Evolutionary conservation across 805 yeast genomes (phyloP).

Genomic region (Ogataea zsoltii): DNA sequence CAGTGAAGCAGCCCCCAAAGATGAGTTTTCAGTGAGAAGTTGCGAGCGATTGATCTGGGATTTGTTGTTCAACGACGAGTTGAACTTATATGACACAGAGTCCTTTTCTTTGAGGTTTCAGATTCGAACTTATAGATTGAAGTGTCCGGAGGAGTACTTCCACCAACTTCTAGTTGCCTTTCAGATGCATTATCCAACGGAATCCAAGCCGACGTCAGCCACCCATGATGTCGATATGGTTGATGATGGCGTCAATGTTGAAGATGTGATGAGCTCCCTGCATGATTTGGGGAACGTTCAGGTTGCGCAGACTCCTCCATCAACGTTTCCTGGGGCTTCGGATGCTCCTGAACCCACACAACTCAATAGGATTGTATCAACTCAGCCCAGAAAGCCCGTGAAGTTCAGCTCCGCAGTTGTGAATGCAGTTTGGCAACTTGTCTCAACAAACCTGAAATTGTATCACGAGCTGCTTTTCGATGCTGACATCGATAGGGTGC

Average conservation of each 20-base stretch:
- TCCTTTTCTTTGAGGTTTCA: slow-evolving; percentile 17
- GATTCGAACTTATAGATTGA: slow-evolving; percentile 16
- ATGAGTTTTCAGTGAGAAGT: slow-evolving; percentile 20
- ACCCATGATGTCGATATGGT: slow-evolving; percentile 22
- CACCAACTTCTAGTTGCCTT: slow-evolving; percentile 17
- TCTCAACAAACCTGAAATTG: slow-evolving; percentile 18
- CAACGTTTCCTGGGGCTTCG: slow-evolving; percentile 7
- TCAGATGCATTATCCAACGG: slow-evolving; percentile 6
- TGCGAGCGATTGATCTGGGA: slow-evolving; percentile 26
- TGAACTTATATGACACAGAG: slow-evolving; percentile 21
- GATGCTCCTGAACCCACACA: slow-evolving; percentile 5
- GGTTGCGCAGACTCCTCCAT: slow-evolving; percentile 22
- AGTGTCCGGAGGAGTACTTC: slow-evolving; percentile 20
- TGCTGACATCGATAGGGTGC: slow-evolving; percentile 9
- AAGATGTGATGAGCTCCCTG: slow-evolving; percentile 29
- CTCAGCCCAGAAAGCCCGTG: slow-evolving; percentile 5
- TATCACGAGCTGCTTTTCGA: slow-evolving; percentile 24
- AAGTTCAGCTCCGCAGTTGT: slow-evolving; percentile 14
- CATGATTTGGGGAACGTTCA: slow-evolving; percentile 27
- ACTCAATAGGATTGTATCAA: not conserved
- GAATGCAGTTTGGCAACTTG: slow-evolving; percentile 28
- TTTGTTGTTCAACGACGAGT: slow-evolving; percentile 25
- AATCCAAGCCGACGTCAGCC: slow-evolving; percentile 9
- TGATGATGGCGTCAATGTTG: slow-evolving; percentile 23
- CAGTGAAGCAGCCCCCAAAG: slow-evolving; percentile 13